Evolutionary conservation across 108 stramenopile genomes (phyloP), one percentile per base, ranked within the genome.

Genomic region (Bacterosira constricta): DNA sequence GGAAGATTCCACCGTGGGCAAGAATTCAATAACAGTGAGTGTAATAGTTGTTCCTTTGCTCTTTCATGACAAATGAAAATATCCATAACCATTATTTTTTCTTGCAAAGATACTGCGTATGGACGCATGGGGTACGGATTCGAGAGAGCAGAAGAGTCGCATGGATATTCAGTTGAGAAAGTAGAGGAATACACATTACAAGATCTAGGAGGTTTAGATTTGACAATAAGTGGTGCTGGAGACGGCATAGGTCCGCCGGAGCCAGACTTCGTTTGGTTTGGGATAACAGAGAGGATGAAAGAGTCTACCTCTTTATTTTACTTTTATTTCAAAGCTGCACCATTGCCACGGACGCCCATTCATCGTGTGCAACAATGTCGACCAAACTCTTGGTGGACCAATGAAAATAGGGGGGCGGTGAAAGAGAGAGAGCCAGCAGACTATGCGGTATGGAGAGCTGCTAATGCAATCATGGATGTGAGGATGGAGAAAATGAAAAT

Each of bases 401-500:
- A 61, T 18, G 44, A 76, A 63, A 61, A 76, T 35, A 76, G 57
- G 44, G 53, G 57, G 34, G 63, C 60, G 6, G 67, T 76, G 0
- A 68, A 55, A 38, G 51, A 69, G 47, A 58, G 67, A n/a, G 75
- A 76, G 56, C 75, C 75, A 20, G 75, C 66, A n/a, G 75, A 76
- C 42, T 76, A 71, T 42, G 77, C 77, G 5, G 55, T 78, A 0
- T 78, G 77, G 77, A 70, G 77, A 45, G 77, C 77, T 4, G 77
- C 77, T 27, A 78, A 78, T 59, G 77, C 77, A 59, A 78, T 78
- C 23, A 46, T 78, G 64, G 77, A 78, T 49, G 68, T 78, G 0
- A 56, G 77, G 35, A 69, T 78, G 56, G 63, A 57, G 36, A 79
- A 67, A 35, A 65, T 79, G 64, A 79, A 71, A 36, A 79, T 79